Evolutionary conservation across 2,329 filamentous ascomycete species (phyloP), one percentile per base, ranked within the genome.

Genomic region (Coleophoma cylindrospora): DNA sequence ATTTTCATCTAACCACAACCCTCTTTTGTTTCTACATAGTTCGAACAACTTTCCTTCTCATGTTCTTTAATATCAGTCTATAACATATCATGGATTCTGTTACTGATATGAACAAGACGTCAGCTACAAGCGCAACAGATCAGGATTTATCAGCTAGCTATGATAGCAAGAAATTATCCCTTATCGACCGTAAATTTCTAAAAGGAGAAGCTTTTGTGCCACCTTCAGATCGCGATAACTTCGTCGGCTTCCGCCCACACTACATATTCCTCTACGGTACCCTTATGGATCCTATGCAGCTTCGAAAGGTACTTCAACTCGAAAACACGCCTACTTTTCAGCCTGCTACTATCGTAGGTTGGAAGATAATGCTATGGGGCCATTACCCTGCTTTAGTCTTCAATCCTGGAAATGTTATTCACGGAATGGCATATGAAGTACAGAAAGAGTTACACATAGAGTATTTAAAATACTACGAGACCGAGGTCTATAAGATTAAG

Each of bases 181-280:
- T 53, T 13, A 53, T 53, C 51, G 44, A 53, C 48, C 48, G 48
- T 40, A 53, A 53, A 53, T 53, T 53, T 37, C 38, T 50, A 32
- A 52, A 34, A 19, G 48, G 48, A 50, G 27, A 33, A 48, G 51
- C 48, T 10, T 53, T 48, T 38, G 40, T 40, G 34, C 45, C 51
- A 48, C 48, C 44, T 44, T 36, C 44, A 36, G 48, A 53, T 45
- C 45, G 45, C 27, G 48, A 48, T 45, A 48, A 48, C 21, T 44
- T 45, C 45, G 8, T 51, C 44, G 40, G 49, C 49, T 65, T 64
- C 45, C 50, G 55, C 43, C 59, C 55, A 22, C 62, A 54, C 36
- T 43, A 62, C 47, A 56, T 66, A 54, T 66, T 67, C 45, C 60
- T 67, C 55, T 66, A 67, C 38, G 64, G 64, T 41, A 59, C 61